Conservation (phyloP, 1,284 basidiomycete genomes). For the Rhodotorula sp. region DNA sequence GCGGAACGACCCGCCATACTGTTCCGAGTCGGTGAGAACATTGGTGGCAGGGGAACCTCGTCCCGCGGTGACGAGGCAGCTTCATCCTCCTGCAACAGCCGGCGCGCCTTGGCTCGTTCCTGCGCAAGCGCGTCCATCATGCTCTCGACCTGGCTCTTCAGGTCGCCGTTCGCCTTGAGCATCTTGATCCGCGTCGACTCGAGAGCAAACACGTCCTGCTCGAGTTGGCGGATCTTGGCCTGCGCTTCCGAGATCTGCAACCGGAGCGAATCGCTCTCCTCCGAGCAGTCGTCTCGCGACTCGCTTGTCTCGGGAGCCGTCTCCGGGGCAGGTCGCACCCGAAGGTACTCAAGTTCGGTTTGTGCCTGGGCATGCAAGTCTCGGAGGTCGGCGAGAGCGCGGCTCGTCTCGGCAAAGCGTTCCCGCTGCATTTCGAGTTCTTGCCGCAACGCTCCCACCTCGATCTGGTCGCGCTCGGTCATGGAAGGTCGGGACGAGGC, state of each 20-base stretch:
- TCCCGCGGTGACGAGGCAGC: background rate
- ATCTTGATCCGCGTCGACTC: conserved; percentile 31
- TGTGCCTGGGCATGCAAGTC: conserved; percentile 21
- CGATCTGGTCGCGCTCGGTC: conserved; percentile 20
- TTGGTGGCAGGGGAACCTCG: background rate
- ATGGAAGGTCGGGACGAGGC: conserved; percentile 17
- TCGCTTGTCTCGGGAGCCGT: background rate
- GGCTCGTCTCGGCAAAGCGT: conserved; percentile 13
- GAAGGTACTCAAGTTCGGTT: conserved; percentile 26
- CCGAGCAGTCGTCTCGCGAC: conserved; percentile 1
- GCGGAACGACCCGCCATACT: no score
- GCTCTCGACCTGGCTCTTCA: conserved; percentile 37
- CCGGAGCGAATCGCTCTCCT: conserved; percentile 30
- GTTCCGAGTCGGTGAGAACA: background rate
- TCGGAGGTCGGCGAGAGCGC: conserved; percentile 31
- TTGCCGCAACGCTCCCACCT: conserved; percentile 24
- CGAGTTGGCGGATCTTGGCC: conserved; percentile 37
- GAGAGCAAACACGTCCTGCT: conserved; percentile 34
- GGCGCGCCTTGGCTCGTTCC: conserved; percentile 13
- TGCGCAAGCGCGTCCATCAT: conserved; percentile 33
- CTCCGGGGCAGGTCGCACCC: background rate
- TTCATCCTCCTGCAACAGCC: background rate
- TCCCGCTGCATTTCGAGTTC: conserved; percentile 25
- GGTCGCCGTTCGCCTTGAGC: conserved; percentile 38
- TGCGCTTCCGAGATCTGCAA: conserved; percentile 39